Conservation (phyloP, 208 protist genomes). For the Crithidia thermophila region DNA sequence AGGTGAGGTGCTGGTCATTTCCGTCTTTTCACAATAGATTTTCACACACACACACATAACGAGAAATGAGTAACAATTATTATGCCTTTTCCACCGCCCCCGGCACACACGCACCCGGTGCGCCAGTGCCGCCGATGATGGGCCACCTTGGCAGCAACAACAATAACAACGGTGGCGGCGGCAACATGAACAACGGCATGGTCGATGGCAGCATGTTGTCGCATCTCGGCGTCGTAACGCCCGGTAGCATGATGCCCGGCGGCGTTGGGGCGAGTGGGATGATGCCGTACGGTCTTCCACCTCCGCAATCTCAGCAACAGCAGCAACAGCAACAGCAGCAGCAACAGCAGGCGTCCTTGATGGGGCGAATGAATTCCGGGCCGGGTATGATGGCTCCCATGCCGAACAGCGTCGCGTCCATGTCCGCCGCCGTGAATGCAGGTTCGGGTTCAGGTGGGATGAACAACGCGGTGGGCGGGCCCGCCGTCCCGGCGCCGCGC, state of each 20-base stretch:
- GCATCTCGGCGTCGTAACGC: slow-evolving; percentile 3
- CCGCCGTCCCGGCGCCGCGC: slow-evolving; percentile 26
- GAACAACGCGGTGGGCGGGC: not conserved
- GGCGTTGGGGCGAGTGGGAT: not conserved
- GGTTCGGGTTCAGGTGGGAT: not conserved
- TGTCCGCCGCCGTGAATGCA: not conserved
- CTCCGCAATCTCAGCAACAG: slow-evolving; percentile 21
- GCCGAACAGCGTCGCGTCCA: not conserved
- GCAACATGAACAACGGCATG: slow-evolving; percentile 14
- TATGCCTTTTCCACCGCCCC: slow-evolving; percentile 26
- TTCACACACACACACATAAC: too few relatives aligned
- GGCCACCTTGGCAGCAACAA: slow-evolving; percentile 8
- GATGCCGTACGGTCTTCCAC: slow-evolving; percentile 16
- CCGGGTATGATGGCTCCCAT: not conserved
- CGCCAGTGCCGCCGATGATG: not conserved
- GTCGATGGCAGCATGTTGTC: not conserved
- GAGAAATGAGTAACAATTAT: slow-evolving; percentile 26
- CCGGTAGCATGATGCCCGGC: not conserved
- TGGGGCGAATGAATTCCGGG: not conserved
- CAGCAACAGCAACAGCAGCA: slow-evolving; percentile 14
- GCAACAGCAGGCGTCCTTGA: not conserved
- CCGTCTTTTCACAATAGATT: not conserved
- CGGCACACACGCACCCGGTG: slow-evolving; percentile 4
- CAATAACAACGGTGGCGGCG: slow-evolving; percentile 1
- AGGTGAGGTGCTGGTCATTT: not conserved